Evolutionary conservation across 106 monocot species (phyloP).

Genomic region (Cymbidium sinense): DNA sequence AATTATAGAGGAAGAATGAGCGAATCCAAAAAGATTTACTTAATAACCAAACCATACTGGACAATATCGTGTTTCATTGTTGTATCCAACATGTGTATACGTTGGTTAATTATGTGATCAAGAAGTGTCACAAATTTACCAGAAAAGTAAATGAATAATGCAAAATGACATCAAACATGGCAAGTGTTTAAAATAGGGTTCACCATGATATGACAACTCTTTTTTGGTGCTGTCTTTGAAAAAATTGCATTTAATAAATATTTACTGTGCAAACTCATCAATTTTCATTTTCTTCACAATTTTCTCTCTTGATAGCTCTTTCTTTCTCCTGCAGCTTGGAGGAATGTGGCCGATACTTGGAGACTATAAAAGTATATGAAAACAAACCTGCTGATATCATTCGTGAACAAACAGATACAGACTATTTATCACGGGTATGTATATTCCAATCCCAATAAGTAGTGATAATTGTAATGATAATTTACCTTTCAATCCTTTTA

Average conservation of each 20-base stretch:
- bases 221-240: neutral
- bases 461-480: neutral
- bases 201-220: neutral
- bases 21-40: no score
- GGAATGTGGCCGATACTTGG: conserved; percentile 97
- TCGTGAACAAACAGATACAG: conserved; percentile 80
- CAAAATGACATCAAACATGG: neutral
- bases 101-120: no score
- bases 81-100: no score
- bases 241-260: neutral
- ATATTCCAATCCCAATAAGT: neutral
- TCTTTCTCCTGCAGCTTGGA: conserved; percentile 59
- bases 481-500: no score
- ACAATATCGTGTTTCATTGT: no score
- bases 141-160: neutral
- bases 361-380: conserved; percentile 96
- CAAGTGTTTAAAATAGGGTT: neutral
- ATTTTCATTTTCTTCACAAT: neutral
- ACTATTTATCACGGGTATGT: conserved; percentile 85
- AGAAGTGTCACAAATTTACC: neutral
- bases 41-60: no score
- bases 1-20: no score
- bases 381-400: conserved; percentile 91
- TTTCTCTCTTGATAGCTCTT: neutral
- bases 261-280: neutral